Evolutionary conservation across 176 grass and related monocot species (phyloP).

Genomic region (Urochloa ruziziensis): DNA sequence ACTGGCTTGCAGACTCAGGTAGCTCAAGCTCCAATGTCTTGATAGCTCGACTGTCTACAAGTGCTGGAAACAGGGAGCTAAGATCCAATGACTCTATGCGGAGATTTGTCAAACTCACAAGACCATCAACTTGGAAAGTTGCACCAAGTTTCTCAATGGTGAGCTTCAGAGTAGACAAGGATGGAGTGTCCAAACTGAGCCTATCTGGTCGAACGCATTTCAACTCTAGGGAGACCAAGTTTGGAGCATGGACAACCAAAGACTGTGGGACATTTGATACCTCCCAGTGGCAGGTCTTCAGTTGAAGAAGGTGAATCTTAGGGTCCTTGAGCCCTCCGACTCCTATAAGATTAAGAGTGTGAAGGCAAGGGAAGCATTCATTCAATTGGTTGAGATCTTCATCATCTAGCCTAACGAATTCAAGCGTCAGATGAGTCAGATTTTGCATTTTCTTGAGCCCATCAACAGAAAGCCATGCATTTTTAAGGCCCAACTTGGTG

Average conservation of each 20-base stretch:
- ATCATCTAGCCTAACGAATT: slow-evolving; percentile 71
- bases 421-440: slow-evolving; percentile 57
- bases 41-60: slow-evolving; percentile 19
- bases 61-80: slow-evolving; percentile 24
- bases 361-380: slow-evolving; percentile 73
- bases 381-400: slow-evolving; percentile 69
- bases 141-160: slow-evolving; percentile 43
- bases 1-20: neutral
- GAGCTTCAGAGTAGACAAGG: slow-evolving; percentile 52
- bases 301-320: slow-evolving; percentile 57
- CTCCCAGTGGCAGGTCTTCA: slow-evolving; percentile 56
- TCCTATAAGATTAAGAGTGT: slow-evolving; percentile 62
- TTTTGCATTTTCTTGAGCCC: slow-evolving; percentile 62
- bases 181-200: slow-evolving; percentile 59
- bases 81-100: slow-evolving; percentile 47
- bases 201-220: slow-evolving; percentile 62
- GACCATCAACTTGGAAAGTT: slow-evolving; percentile 29
- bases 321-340: slow-evolving; percentile 72
- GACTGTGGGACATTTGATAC: slow-evolving; percentile 56
- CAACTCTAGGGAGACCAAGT: slow-evolving; percentile 60
- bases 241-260: slow-evolving; percentile 47
- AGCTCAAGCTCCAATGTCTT: slow-evolving; percentile 49
- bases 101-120: slow-evolving; percentile 48
- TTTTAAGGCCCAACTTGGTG: slow-evolving; percentile 55
- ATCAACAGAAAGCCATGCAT: slow-evolving; percentile 75